These are phyloP conservation scores for Coniochaeta pulveracea DNA, from an alignment of 2,329 filamentous ascomycete genomes.

Conservation along the genomic window DNA sequence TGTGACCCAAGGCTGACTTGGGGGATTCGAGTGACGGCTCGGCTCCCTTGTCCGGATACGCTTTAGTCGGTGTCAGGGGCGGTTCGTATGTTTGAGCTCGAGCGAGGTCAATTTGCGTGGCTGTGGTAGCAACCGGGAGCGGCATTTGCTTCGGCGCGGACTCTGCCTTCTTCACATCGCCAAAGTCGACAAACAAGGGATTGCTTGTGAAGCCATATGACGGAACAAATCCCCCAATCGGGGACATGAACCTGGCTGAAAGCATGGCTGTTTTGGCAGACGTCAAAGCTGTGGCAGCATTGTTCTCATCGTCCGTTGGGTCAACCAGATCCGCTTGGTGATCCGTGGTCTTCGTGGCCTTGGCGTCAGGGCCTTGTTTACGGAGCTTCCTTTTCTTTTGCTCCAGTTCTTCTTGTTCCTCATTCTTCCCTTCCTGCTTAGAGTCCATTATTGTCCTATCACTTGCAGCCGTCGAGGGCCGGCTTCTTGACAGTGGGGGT, in stretches of 20 bases:
- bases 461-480: constrained; percentile 4
- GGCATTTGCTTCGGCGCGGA: not conserved
- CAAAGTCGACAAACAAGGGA: constrained; percentile 2
- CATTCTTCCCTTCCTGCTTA: too few species aligned
- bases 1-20: too few species aligned
- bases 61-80: too few species aligned
- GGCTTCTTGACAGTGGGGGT: too few species aligned
- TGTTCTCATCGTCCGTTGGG: not conserved
- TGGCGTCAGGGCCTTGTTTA: not conserved
- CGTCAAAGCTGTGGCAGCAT: not conserved
- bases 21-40: too few species aligned
- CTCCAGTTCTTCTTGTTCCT: not conserved
- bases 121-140: not conserved
- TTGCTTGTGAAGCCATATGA: constrained; percentile 3
- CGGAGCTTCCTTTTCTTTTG: constrained; percentile 2
- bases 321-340: not conserved
- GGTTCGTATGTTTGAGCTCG: too few species aligned
- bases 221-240: constrained; percentile 2
- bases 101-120: constrained; percentile 3
- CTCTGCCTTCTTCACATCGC: constrained; percentile 1
- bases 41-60: too few species aligned
- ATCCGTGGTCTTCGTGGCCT: not conserved
- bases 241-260: constrained; percentile 3
- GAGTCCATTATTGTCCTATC: not conserved
- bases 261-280: not conserved